Evolutionary conservation across 2,329 filamentous ascomycete genomes (phyloP).

Genomic region (Alternaria sp.): DNA sequence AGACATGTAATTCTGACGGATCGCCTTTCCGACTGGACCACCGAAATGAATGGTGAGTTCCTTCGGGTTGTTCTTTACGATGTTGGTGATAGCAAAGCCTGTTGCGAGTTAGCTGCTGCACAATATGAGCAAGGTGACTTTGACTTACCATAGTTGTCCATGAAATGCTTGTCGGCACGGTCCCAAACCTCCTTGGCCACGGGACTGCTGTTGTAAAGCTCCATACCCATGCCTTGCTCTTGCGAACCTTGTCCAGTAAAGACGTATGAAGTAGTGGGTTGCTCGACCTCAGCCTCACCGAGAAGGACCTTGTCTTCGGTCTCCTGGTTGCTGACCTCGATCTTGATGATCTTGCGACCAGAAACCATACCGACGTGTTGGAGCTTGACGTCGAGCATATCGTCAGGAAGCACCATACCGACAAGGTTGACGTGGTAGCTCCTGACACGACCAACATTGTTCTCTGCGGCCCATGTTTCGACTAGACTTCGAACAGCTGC

Average conservation of each 20-base stretch:
- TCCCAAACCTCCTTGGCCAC: conserved; percentile 98
- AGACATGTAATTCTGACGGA: conserved; percentile 98
- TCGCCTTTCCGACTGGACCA: conserved; percentile 94
- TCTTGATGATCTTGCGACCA: conserved; percentile 99
- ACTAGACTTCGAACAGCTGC: conserved; percentile 94
- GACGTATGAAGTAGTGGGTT: conserved; percentile 94
- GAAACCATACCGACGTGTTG: conserved; percentile 98
- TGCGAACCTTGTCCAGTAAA: conserved; percentile 99
- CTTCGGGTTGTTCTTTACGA: conserved; percentile 99
- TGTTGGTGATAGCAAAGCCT: conserved; percentile 97
- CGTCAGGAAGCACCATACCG: conserved; percentile 98
- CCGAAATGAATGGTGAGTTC: conserved; percentile 98
- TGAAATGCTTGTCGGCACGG: conserved; percentile 90
- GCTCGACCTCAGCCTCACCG: conserved; percentile 96
- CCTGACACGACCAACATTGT: conserved; percentile 95
- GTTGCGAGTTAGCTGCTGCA: conserved; percentile 27
- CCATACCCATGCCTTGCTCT: conserved; percentile 99
- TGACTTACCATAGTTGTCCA: conserved; percentile 92
- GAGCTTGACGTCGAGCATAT: conserved; percentile 92
- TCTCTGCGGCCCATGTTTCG: conserved; percentile 98
- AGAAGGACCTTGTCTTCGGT: conserved; percentile 96
- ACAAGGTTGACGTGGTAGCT: conserved; percentile 97
- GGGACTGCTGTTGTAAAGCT: conserved; percentile 90
- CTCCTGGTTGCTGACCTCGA: conserved; percentile 94
- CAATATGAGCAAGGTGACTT: conserved; percentile 10